Conservation (phyloP, 345 rosid genomes). For the Boechera divaricarpa region DNA sequence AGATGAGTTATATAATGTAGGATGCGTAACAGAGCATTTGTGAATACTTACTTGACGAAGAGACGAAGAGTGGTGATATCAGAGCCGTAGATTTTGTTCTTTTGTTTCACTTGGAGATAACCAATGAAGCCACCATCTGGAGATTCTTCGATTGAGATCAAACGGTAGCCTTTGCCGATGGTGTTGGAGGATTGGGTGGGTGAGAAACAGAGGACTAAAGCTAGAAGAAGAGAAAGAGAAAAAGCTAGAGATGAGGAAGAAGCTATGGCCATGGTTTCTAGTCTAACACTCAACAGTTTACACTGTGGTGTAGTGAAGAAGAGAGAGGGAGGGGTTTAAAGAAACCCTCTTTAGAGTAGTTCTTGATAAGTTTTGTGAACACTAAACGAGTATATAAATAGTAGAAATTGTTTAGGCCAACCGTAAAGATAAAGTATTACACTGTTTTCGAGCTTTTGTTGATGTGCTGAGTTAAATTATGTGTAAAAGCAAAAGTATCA, state of each 20-base stretch:
- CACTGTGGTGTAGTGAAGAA: not conserved
- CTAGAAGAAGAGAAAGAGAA: constrained; percentile 40
- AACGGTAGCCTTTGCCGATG: constrained; percentile 89
- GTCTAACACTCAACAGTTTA: constrained; percentile 26
- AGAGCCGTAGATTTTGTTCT: constrained; percentile 77
- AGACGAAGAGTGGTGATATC: constrained; percentile 80
- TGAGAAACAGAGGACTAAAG: constrained; percentile 46
- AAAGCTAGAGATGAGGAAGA: constrained; percentile 13
- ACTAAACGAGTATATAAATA: constrained; percentile 28
- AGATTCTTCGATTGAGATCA: constrained; percentile 76
- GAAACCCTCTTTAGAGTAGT: not conserved
- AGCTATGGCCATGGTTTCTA: constrained; percentile 6
- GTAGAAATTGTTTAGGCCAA: not conserved
- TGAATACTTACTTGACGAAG: constrained; percentile 69
- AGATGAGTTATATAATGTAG: constrained; percentile 10
- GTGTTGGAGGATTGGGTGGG: constrained; percentile 43
- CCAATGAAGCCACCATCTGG: constrained; percentile 79
- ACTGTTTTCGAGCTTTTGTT: not conserved
- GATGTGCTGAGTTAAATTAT: too few relatives aligned
- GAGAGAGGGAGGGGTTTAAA: not conserved
- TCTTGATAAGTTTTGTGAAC: constrained; percentile 7
- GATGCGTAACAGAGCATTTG: constrained; percentile 32
- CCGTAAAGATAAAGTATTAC: too few relatives aligned
- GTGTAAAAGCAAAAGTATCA: not conserved
- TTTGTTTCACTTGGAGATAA: constrained; percentile 76